Percentiles rank a stretch among this genome's conserved stretches.
Evolutionary conservation across 768 basidiomycete genomes (phyloP).

Genomic region (Calocybe cyanea): DNA sequence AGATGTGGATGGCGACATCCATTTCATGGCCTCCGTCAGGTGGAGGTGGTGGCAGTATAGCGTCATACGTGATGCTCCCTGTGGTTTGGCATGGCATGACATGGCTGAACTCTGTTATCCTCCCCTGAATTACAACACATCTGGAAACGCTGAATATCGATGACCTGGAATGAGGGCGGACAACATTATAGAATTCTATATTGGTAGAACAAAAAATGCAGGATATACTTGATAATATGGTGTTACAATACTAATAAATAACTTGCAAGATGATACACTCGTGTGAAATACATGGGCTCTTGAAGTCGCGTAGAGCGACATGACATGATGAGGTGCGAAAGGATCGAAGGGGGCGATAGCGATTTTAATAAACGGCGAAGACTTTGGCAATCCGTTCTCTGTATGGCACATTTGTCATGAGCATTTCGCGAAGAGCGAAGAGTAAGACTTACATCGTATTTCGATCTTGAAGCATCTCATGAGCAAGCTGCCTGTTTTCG

Average conservation of each 20-base stretch:
- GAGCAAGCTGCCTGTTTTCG: constrained; percentile 13
- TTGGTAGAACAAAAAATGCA: too few species aligned
- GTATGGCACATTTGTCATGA: constrained; percentile 1
- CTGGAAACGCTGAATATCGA: too few species aligned
- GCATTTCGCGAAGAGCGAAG: not conserved
- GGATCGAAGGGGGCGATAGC: too few species aligned
- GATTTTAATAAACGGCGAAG: constrained; percentile 19
- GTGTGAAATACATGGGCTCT: too few species aligned
- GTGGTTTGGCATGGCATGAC: not conserved
- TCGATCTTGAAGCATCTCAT: constrained; percentile 28
- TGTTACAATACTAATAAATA: constrained; percentile 8
- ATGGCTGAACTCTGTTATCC: not conserved
- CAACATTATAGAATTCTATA: too few species aligned
- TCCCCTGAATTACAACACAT: too few species aligned
- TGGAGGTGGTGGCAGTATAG: constrained; percentile 29
- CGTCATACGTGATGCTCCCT: constrained; percentile 3
- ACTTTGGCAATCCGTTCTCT: constrained; percentile 32
- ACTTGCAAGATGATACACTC: too few species aligned
- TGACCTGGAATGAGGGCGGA: too few species aligned
- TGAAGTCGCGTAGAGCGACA: too few species aligned
- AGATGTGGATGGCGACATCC: constrained; percentile 43
- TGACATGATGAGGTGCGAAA: too few species aligned
- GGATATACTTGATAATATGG: too few species aligned
- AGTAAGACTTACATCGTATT: constrained; percentile 23
- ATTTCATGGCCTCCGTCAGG: constrained; percentile 35